Percentiles rank a stretch among this genome's conserved stretches.
Conservation (phyloP, 345 rosid genomes). For the Populus alba region DNA sequence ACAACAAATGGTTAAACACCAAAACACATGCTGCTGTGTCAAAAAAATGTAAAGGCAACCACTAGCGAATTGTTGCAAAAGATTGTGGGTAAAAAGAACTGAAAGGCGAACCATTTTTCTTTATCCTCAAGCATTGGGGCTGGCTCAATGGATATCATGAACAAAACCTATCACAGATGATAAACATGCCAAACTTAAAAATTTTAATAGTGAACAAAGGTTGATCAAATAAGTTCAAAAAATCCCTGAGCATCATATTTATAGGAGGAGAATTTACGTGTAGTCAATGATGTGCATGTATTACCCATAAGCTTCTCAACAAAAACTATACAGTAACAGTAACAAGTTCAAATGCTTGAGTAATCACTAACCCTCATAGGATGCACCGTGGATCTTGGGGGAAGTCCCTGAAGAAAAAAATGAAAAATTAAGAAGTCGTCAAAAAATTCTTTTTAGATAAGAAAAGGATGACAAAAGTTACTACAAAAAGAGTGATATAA, state of each 20-base stretch:
- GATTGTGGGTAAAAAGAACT: conserved; percentile 15
- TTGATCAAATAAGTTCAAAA: background rate
- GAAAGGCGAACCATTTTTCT: conserved; percentile 84
- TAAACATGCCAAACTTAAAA: conserved; percentile 13
- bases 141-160: conserved; percentile 96
- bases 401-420: conserved; percentile 69
- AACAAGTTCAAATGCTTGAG: conserved; percentile 7
- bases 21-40: background rate
- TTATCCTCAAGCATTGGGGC: conserved; percentile 99
- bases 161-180: conserved; percentile 66
- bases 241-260: background rate
- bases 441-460: background rate
- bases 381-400: conserved; percentile 97
- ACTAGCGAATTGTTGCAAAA: conserved; percentile 1
- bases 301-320: background rate
- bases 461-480: too few species aligned
- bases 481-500: background rate
- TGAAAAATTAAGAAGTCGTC: background rate
- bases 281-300: background rate
- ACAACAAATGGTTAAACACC: conserved; percentile 9
- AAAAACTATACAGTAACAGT: background rate
- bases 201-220: background rate
- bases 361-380: conserved; percentile 92
- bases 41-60: background rate
- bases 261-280: background rate